Evolutionary conservation across 176 grass and related monocot species (phyloP).

Genomic region (Poa annua): DNA sequence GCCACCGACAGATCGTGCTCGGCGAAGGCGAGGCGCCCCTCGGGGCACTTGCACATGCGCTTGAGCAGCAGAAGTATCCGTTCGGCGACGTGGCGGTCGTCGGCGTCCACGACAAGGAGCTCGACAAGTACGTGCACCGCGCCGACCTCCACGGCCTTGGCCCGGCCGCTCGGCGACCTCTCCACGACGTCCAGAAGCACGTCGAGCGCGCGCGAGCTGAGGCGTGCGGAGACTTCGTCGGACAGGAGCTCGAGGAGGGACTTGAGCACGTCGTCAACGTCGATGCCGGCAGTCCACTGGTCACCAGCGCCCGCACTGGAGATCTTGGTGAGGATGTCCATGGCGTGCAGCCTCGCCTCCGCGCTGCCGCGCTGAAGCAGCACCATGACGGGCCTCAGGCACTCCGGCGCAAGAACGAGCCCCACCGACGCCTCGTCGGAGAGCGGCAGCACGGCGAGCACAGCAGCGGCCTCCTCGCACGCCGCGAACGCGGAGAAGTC

Average conservation of each 20-base stretch:
- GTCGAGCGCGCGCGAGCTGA: conserved; percentile 78
- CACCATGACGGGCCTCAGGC: conserved; percentile 49
- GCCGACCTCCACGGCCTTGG: conserved; percentile 66
- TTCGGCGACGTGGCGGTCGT: conserved; percentile 54
- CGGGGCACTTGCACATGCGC: conserved; percentile 70
- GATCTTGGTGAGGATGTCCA: conserved; percentile 68
- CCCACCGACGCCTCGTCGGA: conserved; percentile 46
- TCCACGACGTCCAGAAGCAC: conserved; percentile 58
- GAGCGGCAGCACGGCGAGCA: conserved; percentile 61
- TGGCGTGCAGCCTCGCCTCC: conserved; percentile 69
- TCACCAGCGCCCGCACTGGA: conserved; percentile 42
- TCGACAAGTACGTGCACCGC: conserved; percentile 75
- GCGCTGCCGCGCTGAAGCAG: conserved; percentile 74
- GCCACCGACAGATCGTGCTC: conserved; percentile 71
- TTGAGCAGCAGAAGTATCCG: conserved; percentile 74
- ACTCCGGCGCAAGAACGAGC: conserved; percentile 51
- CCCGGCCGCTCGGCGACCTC: conserved; percentile 39
- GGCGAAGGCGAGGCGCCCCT: conserved; percentile 71
- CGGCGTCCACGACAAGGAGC: conserved; percentile 70
- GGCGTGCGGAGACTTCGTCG: conserved; percentile 65
- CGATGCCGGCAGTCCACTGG: conserved; percentile 47
- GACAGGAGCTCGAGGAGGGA: conserved; percentile 83
- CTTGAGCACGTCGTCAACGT: conserved; percentile 60
- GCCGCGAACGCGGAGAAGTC: conserved; percentile 65
- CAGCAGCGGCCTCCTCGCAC: conserved; percentile 74